phyloP scores from a whole-genome alignment of 2,329 filamentous ascomycete genomes.

The Diplodia mutila region DNA sequence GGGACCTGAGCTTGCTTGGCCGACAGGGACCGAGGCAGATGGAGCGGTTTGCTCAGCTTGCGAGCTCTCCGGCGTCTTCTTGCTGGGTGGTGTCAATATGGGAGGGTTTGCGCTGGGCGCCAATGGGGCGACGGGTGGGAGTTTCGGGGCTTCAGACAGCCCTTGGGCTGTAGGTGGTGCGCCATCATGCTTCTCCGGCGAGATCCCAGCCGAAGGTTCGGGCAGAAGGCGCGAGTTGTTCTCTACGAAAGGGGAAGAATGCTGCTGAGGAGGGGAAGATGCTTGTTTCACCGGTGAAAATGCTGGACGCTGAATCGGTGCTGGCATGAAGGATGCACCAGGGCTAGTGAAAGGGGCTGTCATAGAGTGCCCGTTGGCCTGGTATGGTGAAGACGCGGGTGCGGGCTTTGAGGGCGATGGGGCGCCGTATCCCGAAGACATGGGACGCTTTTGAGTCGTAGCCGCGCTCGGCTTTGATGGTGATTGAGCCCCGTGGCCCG shows the following conservation, averaged over 20 bases:
- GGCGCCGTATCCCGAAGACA: conserved; percentile 41
- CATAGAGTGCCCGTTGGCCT: conserved; percentile 37
- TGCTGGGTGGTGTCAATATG: conserved; percentile 64
- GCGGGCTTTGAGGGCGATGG: conserved; percentile 42
- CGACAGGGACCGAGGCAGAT: neutral
- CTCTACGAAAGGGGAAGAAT: conserved; percentile 33
- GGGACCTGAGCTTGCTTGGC: neutral
- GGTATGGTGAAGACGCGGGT: conserved; percentile 40
- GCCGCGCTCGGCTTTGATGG: conserved; percentile 37
- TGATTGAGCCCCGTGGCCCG: conserved; percentile 5
- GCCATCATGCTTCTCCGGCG: conserved; percentile 53
- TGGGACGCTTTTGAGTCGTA: conserved; percentile 45
- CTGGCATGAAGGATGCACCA: conserved; percentile 52
- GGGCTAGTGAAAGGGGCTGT: conserved; percentile 44
- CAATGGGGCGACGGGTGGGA: conserved; percentile 62
- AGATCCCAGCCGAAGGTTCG: conserved; percentile 46
- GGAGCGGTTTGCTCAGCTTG: neutral
- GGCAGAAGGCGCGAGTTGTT: conserved; percentile 38
- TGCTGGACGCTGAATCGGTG: conserved; percentile 36
- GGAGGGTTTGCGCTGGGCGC: conserved; percentile 62
- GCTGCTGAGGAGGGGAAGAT: conserved; percentile 42
- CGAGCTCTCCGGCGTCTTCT: conserved; percentile 46
- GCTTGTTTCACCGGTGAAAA: conserved; percentile 45
- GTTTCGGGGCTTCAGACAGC: conserved; percentile 48
- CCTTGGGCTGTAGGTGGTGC: conserved; percentile 39